Percentiles rank a stretch among this genome's conserved stretches.
Conservation (phyloP, 805 yeast species). For the Grigorovia jiainica region DNA sequence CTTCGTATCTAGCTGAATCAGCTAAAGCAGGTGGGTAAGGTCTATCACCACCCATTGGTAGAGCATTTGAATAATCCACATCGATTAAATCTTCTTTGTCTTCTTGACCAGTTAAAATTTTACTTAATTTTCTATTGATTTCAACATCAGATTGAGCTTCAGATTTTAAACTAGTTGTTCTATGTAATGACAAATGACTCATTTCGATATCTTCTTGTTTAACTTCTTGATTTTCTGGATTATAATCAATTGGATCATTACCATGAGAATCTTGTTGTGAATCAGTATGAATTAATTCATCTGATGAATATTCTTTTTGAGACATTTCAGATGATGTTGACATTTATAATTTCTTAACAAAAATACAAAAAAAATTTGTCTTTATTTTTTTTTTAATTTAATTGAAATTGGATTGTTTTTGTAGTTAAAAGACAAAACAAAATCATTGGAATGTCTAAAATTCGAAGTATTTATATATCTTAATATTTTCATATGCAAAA, state of each 20-base stretch:
- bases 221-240: constrained; percentile 1
- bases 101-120: constrained; percentile 8
- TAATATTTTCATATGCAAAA: too few species aligned
- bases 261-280: constrained; percentile 4
- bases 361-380: too few species aligned
- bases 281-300: neutral
- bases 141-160: constrained; percentile 9
- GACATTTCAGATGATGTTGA: constrained; percentile 4
- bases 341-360: neutral
- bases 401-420: too few species aligned
- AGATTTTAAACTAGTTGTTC: constrained; percentile 10
- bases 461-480: too few species aligned
- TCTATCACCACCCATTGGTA: constrained; percentile 60
- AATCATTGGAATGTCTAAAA: too few species aligned
- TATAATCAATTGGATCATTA: constrained; percentile 9
- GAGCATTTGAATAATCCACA: constrained; percentile 15
- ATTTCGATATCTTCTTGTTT: neutral
- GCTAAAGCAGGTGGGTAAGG: constrained; percentile 55
- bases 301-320: constrained; percentile 5
- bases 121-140: constrained; percentile 10
- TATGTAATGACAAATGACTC: neutral
- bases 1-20: constrained; percentile 48
- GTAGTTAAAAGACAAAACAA: too few species aligned
- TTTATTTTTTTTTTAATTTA: too few species aligned
- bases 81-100: constrained; percentile 8